A percentile compares a stretch with the other conserved stretches of the same genome.
phyloP scores from a whole-genome alignment of 345 rosid species.

The Anastatica hierochuntica region DNA sequence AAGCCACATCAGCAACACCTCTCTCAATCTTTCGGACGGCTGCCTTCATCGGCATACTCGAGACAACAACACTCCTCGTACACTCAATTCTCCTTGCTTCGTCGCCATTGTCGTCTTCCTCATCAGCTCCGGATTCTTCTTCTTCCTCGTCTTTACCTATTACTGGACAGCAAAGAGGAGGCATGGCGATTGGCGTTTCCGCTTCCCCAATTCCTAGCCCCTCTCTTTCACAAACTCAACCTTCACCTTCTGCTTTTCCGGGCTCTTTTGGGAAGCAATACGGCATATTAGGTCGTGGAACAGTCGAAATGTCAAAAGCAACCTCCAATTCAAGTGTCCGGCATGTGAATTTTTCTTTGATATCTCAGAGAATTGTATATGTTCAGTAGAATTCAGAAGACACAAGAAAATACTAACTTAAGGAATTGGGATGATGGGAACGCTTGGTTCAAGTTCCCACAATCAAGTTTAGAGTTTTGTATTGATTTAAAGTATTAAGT shows the following conservation, averaged over 20 bases:
- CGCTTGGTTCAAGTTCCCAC: conserved; percentile 52
- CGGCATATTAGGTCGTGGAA: conserved; percentile 43
- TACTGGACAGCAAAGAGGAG: conserved; percentile 39
- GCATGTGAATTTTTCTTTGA: conserved; percentile 31
- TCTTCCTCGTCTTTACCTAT: conserved; percentile 30
- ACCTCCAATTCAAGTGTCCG: conserved; percentile 34
- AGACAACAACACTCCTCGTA: conserved; percentile 52
- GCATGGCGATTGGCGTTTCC: conserved; percentile 61
- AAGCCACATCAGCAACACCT: conserved; percentile 18
- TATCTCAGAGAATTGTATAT: background rate
- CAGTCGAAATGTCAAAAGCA: conserved; percentile 35
- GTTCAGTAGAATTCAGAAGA: background rate
- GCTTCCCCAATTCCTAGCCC: conserved; percentile 39
- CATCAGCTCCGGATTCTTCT: conserved; percentile 28
- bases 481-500: too few relatives aligned
- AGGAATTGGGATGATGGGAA: conserved; percentile 57
- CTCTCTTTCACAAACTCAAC: conserved; percentile 35
- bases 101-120: conserved; percentile 14
- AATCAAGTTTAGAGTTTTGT: too few relatives aligned
- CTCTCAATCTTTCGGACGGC: conserved; percentile 25
- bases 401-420: conserved; percentile 18
- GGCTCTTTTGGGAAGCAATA: conserved; percentile 59
- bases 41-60: conserved; percentile 30
- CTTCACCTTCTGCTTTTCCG: conserved; percentile 43
- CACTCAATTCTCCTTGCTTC: conserved; percentile 26